phyloP scores from a whole-genome alignment of 2,329 filamentous ascomycete genomes.

The Claviceps sp. region DNA sequence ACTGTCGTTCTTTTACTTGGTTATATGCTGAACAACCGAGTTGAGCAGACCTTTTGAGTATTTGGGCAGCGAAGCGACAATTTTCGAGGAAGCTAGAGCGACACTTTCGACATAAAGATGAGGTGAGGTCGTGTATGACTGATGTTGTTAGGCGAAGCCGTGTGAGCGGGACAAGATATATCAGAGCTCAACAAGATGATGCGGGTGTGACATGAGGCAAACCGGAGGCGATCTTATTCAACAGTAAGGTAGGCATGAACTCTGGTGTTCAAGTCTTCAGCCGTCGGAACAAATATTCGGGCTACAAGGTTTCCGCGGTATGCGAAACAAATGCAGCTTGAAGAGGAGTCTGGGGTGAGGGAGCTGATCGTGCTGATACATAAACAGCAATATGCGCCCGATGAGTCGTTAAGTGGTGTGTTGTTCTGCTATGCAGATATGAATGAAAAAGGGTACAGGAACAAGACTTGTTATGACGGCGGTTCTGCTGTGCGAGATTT shows the following conservation, averaged over 20 bases:
- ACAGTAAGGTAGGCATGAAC: slow-evolving; percentile 45
- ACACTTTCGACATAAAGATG: slow-evolving; percentile 27
- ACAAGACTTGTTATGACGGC: neutral
- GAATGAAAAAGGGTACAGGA: neutral
- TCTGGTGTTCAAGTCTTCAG: slow-evolving; percentile 45
- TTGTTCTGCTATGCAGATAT: slow-evolving; percentile 3
- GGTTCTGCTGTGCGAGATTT: neutral
- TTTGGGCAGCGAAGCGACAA: slow-evolving; percentile 11
- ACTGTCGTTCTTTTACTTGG: neutral
- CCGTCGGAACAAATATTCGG: slow-evolving; percentile 83
- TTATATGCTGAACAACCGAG: neutral
- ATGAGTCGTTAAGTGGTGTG: slow-evolving; percentile 18
- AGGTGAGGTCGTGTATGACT: neutral
- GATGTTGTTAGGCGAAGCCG: slow-evolving; percentile 18
- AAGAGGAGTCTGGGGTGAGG: slow-evolving; percentile 91
- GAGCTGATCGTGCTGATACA: slow-evolving; percentile 92
- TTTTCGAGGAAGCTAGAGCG: slow-evolving; percentile 7
- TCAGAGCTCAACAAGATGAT: slow-evolving; percentile 41
- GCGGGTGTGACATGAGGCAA: slow-evolving; percentile 43
- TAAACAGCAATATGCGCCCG: slow-evolving; percentile 53
- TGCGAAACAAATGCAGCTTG: slow-evolving; percentile 95
- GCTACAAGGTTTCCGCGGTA: slow-evolving; percentile 87
- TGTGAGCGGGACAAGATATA: slow-evolving; percentile 27
- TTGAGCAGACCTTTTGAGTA: slow-evolving; percentile 1
- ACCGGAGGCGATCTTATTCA: slow-evolving; percentile 31